These are phyloP conservation scores for Quercus bicolor DNA, from an alignment of 306 rosid species.

Conservation along the genomic window DNA sequence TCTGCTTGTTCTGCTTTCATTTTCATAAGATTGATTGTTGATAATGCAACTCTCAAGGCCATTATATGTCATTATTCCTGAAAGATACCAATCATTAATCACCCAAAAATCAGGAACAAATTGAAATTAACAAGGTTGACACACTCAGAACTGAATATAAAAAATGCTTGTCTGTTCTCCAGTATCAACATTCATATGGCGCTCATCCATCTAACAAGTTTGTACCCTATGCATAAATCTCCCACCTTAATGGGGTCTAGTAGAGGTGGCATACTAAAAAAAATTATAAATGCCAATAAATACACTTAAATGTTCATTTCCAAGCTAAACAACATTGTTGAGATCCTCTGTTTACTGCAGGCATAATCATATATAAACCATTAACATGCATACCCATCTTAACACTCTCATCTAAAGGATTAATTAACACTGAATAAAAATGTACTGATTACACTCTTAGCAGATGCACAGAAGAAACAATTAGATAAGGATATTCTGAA, in stretches of 20 bases:
- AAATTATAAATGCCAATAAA: background rate
- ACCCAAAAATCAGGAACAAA: conserved; percentile 3
- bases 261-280: background rate
- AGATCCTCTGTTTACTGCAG: background rate
- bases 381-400: background rate
- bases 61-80: conserved; percentile 84
- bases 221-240: too few relatives aligned
- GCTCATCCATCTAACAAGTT: background rate
- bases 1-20: conserved; percentile 74
- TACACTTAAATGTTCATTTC: background rate
- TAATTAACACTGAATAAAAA: too few relatives aligned
- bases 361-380: background rate
- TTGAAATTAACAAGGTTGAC: background rate
- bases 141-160: background rate
- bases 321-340: background rate
- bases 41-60: conserved; percentile 90
- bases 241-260: too few relatives aligned
- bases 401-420: background rate
- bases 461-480: too few relatives aligned
- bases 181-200: background rate
- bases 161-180: background rate
- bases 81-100: conserved; percentile 18
- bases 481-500: too few relatives aligned
- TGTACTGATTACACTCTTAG: too few relatives aligned
- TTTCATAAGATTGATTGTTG: conserved; percentile 57